phyloP scores from a whole-genome alignment of 345 rosid species.

The Garcia nutans region DNA sequence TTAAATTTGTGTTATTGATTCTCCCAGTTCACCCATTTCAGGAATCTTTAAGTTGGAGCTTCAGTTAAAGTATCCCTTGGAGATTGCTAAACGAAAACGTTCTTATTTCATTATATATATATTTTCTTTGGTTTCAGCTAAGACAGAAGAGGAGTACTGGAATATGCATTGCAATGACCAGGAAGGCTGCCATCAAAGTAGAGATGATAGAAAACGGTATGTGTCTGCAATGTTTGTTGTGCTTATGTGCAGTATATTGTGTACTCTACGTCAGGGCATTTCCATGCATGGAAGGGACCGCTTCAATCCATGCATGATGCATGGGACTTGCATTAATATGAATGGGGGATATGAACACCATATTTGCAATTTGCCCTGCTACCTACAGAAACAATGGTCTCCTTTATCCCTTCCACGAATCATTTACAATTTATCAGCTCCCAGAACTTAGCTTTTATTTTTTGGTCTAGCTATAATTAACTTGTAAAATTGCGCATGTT shows the following conservation, averaged over 20 bases:
- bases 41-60: not conserved
- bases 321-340: too few species aligned
- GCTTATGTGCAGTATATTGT: not conserved
- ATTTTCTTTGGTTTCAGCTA: not conserved
- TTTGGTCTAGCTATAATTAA: not conserved
- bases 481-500: not conserved
- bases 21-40: not conserved
- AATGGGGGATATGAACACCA: not conserved
- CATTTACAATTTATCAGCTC: not conserved
- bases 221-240: not conserved
- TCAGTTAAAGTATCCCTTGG: not conserved
- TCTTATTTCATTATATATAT: too few species aligned
- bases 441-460: not conserved
- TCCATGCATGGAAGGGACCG: not conserved
- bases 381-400: not conserved
- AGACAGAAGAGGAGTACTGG: not conserved
- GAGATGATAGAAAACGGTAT: constrained; percentile 10
- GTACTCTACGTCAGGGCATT: not conserved
- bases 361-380: not conserved
- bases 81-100: not conserved
- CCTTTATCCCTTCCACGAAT: not conserved
- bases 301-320: not conserved
- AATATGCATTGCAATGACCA: not conserved
- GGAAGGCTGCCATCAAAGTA: constrained; percentile 3
- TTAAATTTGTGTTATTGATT: not conserved